These are phyloP conservation scores for Podosphaera xanthii DNA, from an alignment of 2,329 filamentous ascomycete genomes.

Conservation along the genomic window DNA sequence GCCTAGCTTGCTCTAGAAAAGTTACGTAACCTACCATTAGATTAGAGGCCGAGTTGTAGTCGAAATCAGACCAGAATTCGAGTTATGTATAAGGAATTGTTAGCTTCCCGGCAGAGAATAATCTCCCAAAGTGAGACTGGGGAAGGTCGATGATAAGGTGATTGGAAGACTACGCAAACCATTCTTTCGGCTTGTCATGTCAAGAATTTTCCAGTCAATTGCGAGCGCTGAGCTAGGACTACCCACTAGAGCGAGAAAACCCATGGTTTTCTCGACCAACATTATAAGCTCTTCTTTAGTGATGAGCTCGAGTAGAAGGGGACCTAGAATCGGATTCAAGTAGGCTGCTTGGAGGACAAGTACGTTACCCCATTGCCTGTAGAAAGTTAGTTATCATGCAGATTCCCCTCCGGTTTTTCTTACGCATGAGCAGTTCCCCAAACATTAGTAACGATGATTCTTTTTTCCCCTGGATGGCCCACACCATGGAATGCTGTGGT, in stretches of 20 bases:
- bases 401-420: constrained; percentile 20
- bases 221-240: constrained; percentile 53
- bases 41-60: too few species aligned
- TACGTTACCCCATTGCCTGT: constrained; percentile 88
- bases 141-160: constrained; percentile 6
- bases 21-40: too few species aligned
- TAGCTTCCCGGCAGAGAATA: constrained; percentile 4
- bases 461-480: constrained; percentile 23
- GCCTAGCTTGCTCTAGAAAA: too few species aligned
- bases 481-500: constrained; percentile 60
- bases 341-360: constrained; percentile 71
- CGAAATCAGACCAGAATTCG: neutral
- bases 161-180: constrained; percentile 5
- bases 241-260: constrained; percentile 46
- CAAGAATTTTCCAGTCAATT: constrained; percentile 53
- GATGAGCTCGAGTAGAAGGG: constrained; percentile 33
- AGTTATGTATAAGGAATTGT: neutral
- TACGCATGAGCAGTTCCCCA: constrained; percentile 93
- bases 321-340: constrained; percentile 37
- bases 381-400: constrained; percentile 8
- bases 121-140: constrained; percentile 7
- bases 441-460: constrained; percentile 79
- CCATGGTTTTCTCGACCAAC: constrained; percentile 52
- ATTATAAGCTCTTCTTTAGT: constrained; percentile 28
- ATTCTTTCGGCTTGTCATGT: constrained; percentile 13